Base-by-base conservation (phyloP, 352 stramenopile species). In the Phytophthora constricta region DNA sequence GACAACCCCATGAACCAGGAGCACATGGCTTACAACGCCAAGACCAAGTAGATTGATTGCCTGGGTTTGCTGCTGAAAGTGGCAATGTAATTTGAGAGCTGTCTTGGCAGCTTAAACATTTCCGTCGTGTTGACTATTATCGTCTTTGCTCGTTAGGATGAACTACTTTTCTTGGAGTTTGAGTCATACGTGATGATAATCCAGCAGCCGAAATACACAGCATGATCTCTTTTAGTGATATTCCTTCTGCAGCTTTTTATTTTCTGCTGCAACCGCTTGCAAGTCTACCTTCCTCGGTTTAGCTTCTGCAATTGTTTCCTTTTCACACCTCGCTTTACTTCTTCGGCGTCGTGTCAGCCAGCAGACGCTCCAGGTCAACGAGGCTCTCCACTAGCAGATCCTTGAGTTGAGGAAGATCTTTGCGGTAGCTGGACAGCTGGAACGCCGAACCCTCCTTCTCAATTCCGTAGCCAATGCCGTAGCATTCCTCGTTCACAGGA, bases 381-480 rank as follows among this genome's bases (percentile, higher is more conserved):
- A 93, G 73, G 46, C 86, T 96, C 48, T 90, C 68, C 16, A 92
- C 83, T 16, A 96, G 77, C 19, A 90, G 66, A 49, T 92, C 86
- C 42, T 84, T 84, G 26, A 96, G 76, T 23, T 93, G 64, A 37
- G 84, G 80, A 39, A 93, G 71, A 43, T 94, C 87, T 52, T 83
- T 77, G 64, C 86, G 86, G 75, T 94, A 96, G 65, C 86, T 94
- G 37, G 87, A 90, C 26, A 96, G 84, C 65, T 96, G 87, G 71
- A 96, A 96, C 49, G 90, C 80, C 11, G 87, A 93, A 3, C 87
- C 86, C 42, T 93, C 81, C 42, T 85, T 80, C 62, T 93, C 86
- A 45, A 96, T 96, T 42, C 86, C 87, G 62, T 97, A 97, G 27
- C 90, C 91, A 34, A 97, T 94, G 48, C 84, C 88, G 72, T 97